Conservation (phyloP, 1,284 basidiomycete species). For the Volvariella volvacea region DNA sequence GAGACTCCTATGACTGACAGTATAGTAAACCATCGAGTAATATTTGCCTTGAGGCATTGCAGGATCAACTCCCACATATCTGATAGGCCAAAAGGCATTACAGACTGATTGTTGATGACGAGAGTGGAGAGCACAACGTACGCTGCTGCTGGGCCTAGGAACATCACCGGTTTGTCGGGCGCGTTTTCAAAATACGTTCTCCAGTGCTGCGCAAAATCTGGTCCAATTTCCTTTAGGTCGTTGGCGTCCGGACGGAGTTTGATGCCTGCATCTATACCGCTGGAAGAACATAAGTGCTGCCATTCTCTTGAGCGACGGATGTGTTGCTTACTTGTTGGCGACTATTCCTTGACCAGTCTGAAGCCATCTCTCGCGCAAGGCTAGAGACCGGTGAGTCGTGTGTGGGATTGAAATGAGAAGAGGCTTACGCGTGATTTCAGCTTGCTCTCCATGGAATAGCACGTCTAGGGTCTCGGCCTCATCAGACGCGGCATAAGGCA, state of each 20-base stretch:
- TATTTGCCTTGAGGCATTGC: constrained; percentile 21
- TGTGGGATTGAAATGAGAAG: too few relatives aligned
- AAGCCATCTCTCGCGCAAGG: constrained; percentile 39
- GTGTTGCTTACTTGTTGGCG: constrained; percentile 37
- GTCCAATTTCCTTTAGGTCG: constrained; percentile 28
- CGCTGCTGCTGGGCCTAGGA: constrained; percentile 22
- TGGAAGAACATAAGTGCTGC: constrained; percentile 9
- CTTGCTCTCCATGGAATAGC: constrained; percentile 32
- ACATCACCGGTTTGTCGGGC: constrained; percentile 31
- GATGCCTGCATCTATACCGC: constrained; percentile 28
- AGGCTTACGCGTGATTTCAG: constrained; percentile 10
- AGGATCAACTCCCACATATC: constrained; percentile 19
- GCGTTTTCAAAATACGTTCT: constrained; percentile 25
- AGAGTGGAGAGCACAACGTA: constrained; percentile 14
- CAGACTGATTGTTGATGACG: not conserved
- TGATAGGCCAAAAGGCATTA: constrained; percentile 6
- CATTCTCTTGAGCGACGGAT: not conserved
- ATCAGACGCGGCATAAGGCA: constrained; percentile 29
- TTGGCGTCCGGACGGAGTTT: constrained; percentile 31
- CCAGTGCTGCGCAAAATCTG: constrained; percentile 31
- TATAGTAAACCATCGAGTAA: constrained; percentile 21
- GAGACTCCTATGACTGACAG: too few relatives aligned
- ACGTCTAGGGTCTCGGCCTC: constrained; percentile 38
- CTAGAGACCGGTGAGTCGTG: too few relatives aligned
- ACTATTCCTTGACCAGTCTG: constrained; percentile 39